Conservation (phyloP, 2,329 filamentous ascomycete species). For the Fusarium abutilonis region DNA sequence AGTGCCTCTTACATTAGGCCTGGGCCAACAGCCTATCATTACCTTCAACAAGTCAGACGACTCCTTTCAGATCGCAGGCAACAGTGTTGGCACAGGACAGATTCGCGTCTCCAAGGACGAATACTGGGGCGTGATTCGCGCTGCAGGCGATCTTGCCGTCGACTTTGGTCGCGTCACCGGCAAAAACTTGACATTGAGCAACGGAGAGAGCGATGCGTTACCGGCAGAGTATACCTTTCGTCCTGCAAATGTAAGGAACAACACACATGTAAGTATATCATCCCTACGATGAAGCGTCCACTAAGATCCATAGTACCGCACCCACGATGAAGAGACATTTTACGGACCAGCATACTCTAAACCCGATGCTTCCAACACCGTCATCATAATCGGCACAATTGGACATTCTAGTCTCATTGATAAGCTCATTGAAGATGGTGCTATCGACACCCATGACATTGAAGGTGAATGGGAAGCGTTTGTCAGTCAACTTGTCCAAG, state of each 20-base stretch:
- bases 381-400: slow-evolving; percentile 75
- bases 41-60: slow-evolving; percentile 23
- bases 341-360: slow-evolving; percentile 56
- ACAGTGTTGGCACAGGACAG: slow-evolving; percentile 47
- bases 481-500: slow-evolving; percentile 63
- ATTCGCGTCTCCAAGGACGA: slow-evolving; percentile 68
- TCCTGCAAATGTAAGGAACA: slow-evolving; percentile 58
- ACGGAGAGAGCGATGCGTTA: slow-evolving; percentile 52
- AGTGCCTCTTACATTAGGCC: slow-evolving; percentile 7
- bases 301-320: slow-evolving; percentile 32
- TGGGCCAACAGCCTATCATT: slow-evolving; percentile 28
- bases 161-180: slow-evolving; percentile 79
- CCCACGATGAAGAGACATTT: slow-evolving; percentile 35
- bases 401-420: slow-evolving; percentile 69
- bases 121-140: slow-evolving; percentile 74
- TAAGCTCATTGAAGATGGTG: background rate
- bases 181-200: slow-evolving; percentile 68
- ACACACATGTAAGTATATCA: slow-evolving; percentile 54
- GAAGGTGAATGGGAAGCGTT: slow-evolving; percentile 77
- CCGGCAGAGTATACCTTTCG: slow-evolving; percentile 55
- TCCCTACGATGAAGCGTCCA: fast-evolving
- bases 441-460: slow-evolving; percentile 60
- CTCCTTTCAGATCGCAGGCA: slow-evolving; percentile 22
- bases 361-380: slow-evolving; percentile 56
- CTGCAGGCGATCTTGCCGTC: slow-evolving; percentile 71